phyloP scores from a whole-genome alignment of 108 stramenopile genomes.

The Fragilaria radians region DNA sequence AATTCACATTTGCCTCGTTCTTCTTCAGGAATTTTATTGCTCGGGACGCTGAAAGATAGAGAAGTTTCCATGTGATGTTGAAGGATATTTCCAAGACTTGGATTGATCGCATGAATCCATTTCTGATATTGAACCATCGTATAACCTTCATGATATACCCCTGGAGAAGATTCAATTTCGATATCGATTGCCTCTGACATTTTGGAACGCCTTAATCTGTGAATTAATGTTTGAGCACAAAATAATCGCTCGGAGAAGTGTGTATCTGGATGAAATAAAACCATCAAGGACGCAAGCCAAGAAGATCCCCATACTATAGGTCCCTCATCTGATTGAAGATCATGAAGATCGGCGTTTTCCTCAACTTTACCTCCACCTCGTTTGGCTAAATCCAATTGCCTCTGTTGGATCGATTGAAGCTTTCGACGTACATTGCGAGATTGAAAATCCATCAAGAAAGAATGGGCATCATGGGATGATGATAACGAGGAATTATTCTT shows the following conservation, averaged over 20 bases:
- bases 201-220: constrained; percentile 40
- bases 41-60: neutral
- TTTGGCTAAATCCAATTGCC: constrained; percentile 4
- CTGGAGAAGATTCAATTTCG: constrained; percentile 33
- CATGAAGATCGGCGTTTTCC: neutral
- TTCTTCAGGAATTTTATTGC: constrained; percentile 28
- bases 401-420: constrained; percentile 25
- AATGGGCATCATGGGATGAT: constrained; percentile 49
- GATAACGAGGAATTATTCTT: constrained; percentile 8
- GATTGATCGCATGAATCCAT: constrained; percentile 4
- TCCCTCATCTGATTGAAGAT: neutral
- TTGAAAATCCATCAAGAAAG: constrained; percentile 54
- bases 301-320: constrained; percentile 30
- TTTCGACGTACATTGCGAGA: constrained; percentile 53
- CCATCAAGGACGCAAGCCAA: constrained; percentile 42
- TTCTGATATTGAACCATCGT: constrained; percentile 5
- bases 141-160: neutral
- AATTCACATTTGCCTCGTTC: constrained; percentile 62
- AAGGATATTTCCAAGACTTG: constrained; percentile 5
- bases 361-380: neutral
- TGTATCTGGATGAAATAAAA: constrained; percentile 14
- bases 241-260: constrained; percentile 47
- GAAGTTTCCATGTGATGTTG: neutral
- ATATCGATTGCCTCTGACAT: constrained; percentile 46
- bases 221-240: constrained; percentile 56